A percentile compares a stretch with the other conserved stretches of the same genome.
These are phyloP conservation scores for Xylaria palmicola DNA, from an alignment of 495 filamentous ascomycete species.

Conservation along the genomic window DNA sequence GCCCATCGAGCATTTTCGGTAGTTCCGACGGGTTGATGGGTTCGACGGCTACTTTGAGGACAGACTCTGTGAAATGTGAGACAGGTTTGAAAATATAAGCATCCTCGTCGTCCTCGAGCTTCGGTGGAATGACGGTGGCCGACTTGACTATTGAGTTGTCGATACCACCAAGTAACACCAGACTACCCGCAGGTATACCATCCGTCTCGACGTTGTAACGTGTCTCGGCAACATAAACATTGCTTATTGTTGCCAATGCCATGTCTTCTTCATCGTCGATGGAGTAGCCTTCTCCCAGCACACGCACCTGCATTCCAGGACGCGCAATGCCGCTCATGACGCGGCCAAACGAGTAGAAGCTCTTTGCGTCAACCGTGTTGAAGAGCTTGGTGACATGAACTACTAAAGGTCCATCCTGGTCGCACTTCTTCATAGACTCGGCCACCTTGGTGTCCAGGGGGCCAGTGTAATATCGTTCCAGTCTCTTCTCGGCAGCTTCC, in stretches of 20 bases:
- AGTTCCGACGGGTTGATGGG: slow-evolving; percentile 97
- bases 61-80: slow-evolving; percentile 92
- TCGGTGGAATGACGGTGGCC: slow-evolving; percentile 85
- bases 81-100: slow-evolving; percentile 93
- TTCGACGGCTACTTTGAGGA: slow-evolving; percentile 96
- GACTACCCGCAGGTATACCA: slow-evolving; percentile 94
- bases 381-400: slow-evolving; percentile 92
- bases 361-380: slow-evolving; percentile 79
- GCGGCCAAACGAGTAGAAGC: slow-evolving; percentile 84
- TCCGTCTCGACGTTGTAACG: slow-evolving; percentile 87
- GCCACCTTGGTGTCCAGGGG: slow-evolving; percentile 88
- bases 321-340: slow-evolving; percentile 91
- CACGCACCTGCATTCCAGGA: slow-evolving; percentile 79
- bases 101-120: slow-evolving; percentile 81
- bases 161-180: slow-evolving; percentile 84
- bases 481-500: slow-evolving; percentile 70
- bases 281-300: slow-evolving; percentile 93
- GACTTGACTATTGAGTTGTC: slow-evolving; percentile 99
- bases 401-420: slow-evolving; percentile 86
- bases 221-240: slow-evolving; percentile 92
- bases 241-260: slow-evolving; percentile 81
- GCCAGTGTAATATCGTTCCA: slow-evolving; percentile 89
- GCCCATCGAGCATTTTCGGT: slow-evolving; percentile 98
- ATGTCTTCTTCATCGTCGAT: slow-evolving; percentile 98
- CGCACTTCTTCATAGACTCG: slow-evolving; percentile 73